Base-by-base conservation (phyloP, 805 yeast species). In the Saccharomycopsis sp. region DNA sequence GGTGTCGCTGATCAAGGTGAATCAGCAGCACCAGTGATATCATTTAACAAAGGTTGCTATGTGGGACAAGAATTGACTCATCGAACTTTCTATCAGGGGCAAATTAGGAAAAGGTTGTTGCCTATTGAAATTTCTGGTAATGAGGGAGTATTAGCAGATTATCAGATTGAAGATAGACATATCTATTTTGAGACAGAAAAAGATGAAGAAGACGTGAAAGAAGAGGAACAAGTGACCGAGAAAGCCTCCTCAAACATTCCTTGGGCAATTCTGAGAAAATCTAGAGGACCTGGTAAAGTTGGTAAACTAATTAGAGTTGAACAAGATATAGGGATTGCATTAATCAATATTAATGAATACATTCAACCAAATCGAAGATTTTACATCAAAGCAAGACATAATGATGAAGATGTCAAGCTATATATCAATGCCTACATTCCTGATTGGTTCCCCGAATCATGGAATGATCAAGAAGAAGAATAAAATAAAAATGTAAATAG, bases 21-120 rank as follows among this genome's bases (percentile, higher is more conserved):
- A 28, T 40, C 38, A 17, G 41, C 43, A 16, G 21, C 47, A 7
- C 49, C 51, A 14, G 44, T 90, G 0, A 70, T 93, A 11, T 86
- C 90, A 43, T 76, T 81, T 41, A 81, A 87, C 52, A 93, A 93
- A 61, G 99, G 99, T 1, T 93, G 99, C 59, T 93, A 93, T 56
- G 81, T 87, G 13, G 99, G 99, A 1, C 98, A 93, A 62, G 99
- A 93, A 59, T 68, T 93, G 41, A 89, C 97, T 0, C 87, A 89
- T 14, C 73, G 98, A 55, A 82, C 97, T 0, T 81, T 73, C 56
- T 85, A 85, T 49, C 79, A 82, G 26, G 96, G 96, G 2, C 74
- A 80, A 1, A 75, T 89, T n/a, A 70, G 95, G 24, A 88, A 89
- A 56, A 68, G 97, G 44, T 66, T 87, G 2, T 75, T 85, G 38